Evolutionary conservation across 495 filamentous ascomycete species (phyloP).

Genomic region (Hamigera avellanea): DNA sequence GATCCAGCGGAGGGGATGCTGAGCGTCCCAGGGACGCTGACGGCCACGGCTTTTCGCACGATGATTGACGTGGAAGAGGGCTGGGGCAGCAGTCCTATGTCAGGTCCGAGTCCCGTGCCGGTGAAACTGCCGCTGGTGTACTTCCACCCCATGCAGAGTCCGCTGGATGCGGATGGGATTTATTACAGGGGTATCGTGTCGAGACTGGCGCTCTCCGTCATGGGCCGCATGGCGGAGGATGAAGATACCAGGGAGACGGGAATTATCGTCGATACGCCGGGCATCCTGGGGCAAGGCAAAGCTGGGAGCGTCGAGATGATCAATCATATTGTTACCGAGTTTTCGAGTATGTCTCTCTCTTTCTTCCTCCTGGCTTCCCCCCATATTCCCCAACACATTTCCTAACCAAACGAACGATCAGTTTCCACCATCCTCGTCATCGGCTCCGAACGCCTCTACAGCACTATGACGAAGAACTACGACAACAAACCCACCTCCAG

Average conservation of each 20-base stretch:
- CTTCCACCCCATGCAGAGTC: constrained; percentile 64
- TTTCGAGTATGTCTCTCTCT: constrained; percentile 46
- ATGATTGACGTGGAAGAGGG: constrained; percentile 86
- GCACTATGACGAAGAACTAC: constrained; percentile 65
- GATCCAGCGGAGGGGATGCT: constrained; percentile 82
- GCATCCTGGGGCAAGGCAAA: constrained; percentile 49
- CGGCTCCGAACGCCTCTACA: constrained; percentile 72
- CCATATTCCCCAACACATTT: not conserved
- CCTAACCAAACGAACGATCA: constrained; percentile 7
- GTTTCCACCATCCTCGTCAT: constrained; percentile 74
- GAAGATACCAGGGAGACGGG: constrained; percentile 55
- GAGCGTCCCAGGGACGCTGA: constrained; percentile 72
- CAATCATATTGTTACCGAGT: constrained; percentile 76
- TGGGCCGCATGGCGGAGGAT: constrained; percentile 70
- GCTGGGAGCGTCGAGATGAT: constrained; percentile 58
- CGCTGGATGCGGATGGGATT: constrained; percentile 57
- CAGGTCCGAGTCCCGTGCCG: constrained; percentile 73
- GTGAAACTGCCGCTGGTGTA: constrained; percentile 92
- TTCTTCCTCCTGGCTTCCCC: constrained; percentile 1
- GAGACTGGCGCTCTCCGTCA: constrained; percentile 68
- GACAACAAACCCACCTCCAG: constrained; percentile 47
- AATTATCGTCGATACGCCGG: constrained; percentile 78
- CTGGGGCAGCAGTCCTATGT: constrained; percentile 84
- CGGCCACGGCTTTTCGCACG: constrained; percentile 68
- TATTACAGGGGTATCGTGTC: constrained; percentile 65